phyloP scores from a whole-genome alignment of 2,329 filamentous ascomycete species.

The Thielaviopsis musarum region DNA sequence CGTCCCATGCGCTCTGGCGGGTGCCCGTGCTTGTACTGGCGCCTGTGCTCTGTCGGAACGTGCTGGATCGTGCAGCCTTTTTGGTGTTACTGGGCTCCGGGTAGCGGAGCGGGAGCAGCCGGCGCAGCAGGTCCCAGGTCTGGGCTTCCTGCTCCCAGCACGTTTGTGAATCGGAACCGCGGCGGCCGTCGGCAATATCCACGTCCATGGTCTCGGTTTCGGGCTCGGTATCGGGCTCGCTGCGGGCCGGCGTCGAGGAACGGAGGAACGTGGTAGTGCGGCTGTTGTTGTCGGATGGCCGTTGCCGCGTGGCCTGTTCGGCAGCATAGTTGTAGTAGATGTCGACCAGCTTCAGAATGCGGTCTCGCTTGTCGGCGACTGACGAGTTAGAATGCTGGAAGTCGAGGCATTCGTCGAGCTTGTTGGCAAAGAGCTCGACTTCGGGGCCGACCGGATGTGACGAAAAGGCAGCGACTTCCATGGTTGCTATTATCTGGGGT shows the following conservation, averaged over 20 bases:
- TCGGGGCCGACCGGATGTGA: slow-evolving; percentile 45
- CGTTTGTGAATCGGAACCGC: slow-evolving; percentile 19
- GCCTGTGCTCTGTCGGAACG: not conserved
- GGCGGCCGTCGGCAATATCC: slow-evolving; percentile 29
- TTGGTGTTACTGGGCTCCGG: slow-evolving; percentile 17
- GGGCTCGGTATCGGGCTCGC: slow-evolving; percentile 25
- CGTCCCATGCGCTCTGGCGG: slow-evolving; percentile 25
- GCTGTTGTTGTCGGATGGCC: not conserved
- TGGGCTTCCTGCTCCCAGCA: slow-evolving; percentile 68
- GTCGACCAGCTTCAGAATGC: slow-evolving; percentile 51
- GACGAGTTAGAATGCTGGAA: slow-evolving; percentile 16
- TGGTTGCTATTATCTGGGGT: not conserved
- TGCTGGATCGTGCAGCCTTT: slow-evolving; percentile 5
- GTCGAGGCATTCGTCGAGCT: slow-evolving; percentile 57
- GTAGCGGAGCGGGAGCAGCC: slow-evolving; percentile 57
- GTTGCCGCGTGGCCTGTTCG: slow-evolving; percentile 21
- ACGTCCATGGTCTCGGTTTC: slow-evolving; percentile 28
- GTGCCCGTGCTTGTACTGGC: not conserved
- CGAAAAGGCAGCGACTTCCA: slow-evolving; percentile 9
- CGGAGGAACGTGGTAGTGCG: slow-evolving; percentile 19
- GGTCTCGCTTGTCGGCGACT: slow-evolving; percentile 39
- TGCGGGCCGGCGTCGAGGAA: slow-evolving; percentile 19
- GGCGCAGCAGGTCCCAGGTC: slow-evolving; percentile 73
- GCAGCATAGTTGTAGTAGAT: slow-evolving; percentile 43
- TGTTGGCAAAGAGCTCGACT: slow-evolving; percentile 73